Evolutionary conservation across 2,329 filamentous ascomycete genomes (phyloP), one percentile per base, ranked within the genome.

Genomic region (Drechslerella dactyloides): DNA sequence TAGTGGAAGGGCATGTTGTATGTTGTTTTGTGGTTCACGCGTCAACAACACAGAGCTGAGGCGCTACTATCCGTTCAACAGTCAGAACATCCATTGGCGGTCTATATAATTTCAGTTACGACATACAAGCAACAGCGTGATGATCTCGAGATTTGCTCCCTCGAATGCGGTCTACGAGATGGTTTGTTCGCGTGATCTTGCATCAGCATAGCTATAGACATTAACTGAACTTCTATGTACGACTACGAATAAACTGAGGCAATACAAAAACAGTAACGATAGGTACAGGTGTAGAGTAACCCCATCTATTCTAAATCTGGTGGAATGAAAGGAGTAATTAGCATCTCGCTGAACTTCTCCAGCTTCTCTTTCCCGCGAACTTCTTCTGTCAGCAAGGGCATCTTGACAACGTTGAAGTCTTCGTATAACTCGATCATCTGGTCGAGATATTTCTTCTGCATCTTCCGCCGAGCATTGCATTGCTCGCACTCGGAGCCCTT

Each of bases 371-470:
- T 96, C 50, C 94, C 94, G 77, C 94, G 84, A 8, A 99, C 93
- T 82, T 99, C 94, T 80, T 99, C 93, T 0, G 96, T 91, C 69
- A 99, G 82, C 78, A 99, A 81, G 40, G 94, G 94, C 93, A 99
- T 97, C 84, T 93, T 93, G 76, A 99, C 93, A 42, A 99, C 93
- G 79, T 99, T 96, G 83, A 99, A 99, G 80, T 99, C 94, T 78
- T 97, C 93, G 79, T 99, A 99, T 69, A 99, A 82, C 83, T 99
- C 94, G 81, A 96, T 93, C 77, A 97, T 97, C 84, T 99, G 93
- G 79, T 97, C 93, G 48, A 99, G 85, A 79, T 99, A 99, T 83
- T 99, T 99, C 84, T 92, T 94, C 84, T 99, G 94, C 94, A 99
- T 99, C 84, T 96, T 96, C 78, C 93, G 85, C 75, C 94, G 84